A percentile compares a stretch with the other conserved stretches of the same genome.
Evolutionary conservation across 2,329 filamentous ascomycete genomes (phyloP).

Genomic region (Cercospora sojina): DNA sequence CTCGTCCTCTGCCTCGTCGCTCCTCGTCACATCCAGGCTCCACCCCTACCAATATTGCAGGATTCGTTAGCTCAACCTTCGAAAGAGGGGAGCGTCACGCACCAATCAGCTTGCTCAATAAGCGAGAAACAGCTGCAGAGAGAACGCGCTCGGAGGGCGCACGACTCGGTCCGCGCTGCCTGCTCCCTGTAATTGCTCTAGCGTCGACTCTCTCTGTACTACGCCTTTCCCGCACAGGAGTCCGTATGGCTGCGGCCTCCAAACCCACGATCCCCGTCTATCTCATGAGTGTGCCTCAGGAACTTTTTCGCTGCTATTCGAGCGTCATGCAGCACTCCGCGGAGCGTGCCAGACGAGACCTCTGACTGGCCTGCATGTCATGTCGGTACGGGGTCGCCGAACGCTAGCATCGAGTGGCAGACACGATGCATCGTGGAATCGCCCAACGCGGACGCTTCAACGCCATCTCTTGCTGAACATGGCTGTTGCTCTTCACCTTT

Average conservation of each 20-base stretch:
- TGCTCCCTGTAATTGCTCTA: constrained; percentile 17
- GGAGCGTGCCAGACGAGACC: background rate
- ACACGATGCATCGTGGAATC: background rate
- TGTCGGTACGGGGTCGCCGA: constrained; percentile 21
- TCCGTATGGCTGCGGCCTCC: constrained; percentile 16
- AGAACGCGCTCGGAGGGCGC: constrained; percentile 18
- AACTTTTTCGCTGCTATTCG: background rate
- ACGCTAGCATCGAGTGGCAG: constrained; percentile 13
- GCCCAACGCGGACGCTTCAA: background rate
- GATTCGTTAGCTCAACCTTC: constrained; percentile 23
- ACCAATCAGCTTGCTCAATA: constrained; percentile 20
- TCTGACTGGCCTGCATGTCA: background rate
- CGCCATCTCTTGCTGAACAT: constrained; percentile 11
- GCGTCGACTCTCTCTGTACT: constrained; percentile 12
- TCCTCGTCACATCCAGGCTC: constrained; percentile 13
- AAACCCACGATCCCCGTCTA: constrained; percentile 12
- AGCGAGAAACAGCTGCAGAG: constrained; percentile 19
- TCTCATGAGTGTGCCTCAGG: background rate
- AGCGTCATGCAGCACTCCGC: constrained; percentile 1
- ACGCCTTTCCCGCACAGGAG: constrained; percentile 22
- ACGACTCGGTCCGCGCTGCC: constrained; percentile 27
- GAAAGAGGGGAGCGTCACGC: constrained; percentile 11
- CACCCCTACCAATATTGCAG: constrained; percentile 23
- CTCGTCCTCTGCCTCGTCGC: background rate
- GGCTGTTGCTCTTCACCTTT: constrained; percentile 2